Evolutionary conservation across 192 early-diverging fungal genomes (phyloP), one percentile per base, ranked within the genome.

Genomic region (Backusella tarrabulga): DNA sequence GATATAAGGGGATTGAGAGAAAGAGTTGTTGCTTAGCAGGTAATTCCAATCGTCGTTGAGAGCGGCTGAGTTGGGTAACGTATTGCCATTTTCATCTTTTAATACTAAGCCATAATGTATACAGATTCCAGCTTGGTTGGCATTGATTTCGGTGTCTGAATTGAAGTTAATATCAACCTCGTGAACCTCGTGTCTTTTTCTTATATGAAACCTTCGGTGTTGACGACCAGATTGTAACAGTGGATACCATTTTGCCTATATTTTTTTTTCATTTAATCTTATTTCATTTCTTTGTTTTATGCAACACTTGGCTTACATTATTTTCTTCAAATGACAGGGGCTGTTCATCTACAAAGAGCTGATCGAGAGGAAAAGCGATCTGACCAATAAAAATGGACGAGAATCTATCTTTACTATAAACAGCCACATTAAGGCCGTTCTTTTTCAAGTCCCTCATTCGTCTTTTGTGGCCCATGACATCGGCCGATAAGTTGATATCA

Each of bases 361-460:
- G 87, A 17, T 85, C 74, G 44, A 95, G 79, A 0, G 91, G 75
- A 11, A 94, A 83, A 36, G 77, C 46, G 19, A 88, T n/a, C 67
- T 88, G 83, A 0, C 93, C 93, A 74, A 95, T 81, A 78, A 91
- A 94, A 71, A 90, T 89, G 8, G 87, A 88, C 26, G 78, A 71
- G 63, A 93, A 87, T 52, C 89, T 78, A 73, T 94, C 92, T 76
- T 93, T 92, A 76, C 93, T 90, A 85, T 88, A 93, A 19, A 92
- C 85, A 41, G 85, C 83, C 8, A 94, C 54, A 5, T 73, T 74
- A 52, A 89, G 73, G 26, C 80, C 73, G 9, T 80, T 50, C 15
- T 85, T 77, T 34, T 81, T 71, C 17, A 86, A 73, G 72, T 82
- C 73, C 35, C 82, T 70, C 67, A 84, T 41, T 56, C 73, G 21